Base-by-base conservation (phyloP, 2,329 filamentous ascomycete genomes). In the Xylariales sp. region DNA sequence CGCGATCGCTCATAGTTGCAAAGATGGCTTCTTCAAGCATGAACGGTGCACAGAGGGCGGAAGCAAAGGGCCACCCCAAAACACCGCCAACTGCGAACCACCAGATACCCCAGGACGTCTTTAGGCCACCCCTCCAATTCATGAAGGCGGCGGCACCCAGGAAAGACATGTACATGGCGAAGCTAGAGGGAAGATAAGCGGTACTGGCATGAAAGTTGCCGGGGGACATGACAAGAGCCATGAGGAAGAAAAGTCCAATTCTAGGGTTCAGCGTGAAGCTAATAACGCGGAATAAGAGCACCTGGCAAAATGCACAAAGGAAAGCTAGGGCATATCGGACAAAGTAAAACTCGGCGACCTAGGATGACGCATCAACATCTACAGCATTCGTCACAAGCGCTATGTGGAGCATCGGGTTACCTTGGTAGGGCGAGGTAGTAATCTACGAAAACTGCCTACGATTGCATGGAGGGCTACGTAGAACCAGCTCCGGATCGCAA, bases 121-220 rank as follows among this genome's bases (percentile, higher is more conserved):
- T 93, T 53, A 94, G 83, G 0, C 93, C 92, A 23, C 90, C 90
- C 45, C 87, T 87, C 91, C 93, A 96, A 80, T 97, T 93, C 87
- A 99, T 91, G 79, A 98, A 99, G 0, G 93, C 89, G 1, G 94
- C 88, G 63, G 94, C 88, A 10, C 94, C 96, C 7, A 98, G 83
- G 86, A 96, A 96, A 14, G 89, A 90, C 67, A 90, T 92, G 78
- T 97, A 97, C 96, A 99, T 99, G 76, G 96, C 92, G 77, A 99
- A 99, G 79, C 92, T 97, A 8, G 94, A 97, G 0, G 96, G 96
- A 5, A 99, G 84, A 76, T 93, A 97, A 5, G 95, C 90, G 1
- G 92, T 87, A 65, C 93, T 93, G 4, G 96, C 91, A 80, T 97
- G 93, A 78, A 97, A 98, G 86, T 97, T 97, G 50, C 96, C 96